Evolutionary conservation across 208 protist genomes (phyloP), one percentile per base, ranked within the genome.

Genomic region (Crithidia fasciculata): DNA sequence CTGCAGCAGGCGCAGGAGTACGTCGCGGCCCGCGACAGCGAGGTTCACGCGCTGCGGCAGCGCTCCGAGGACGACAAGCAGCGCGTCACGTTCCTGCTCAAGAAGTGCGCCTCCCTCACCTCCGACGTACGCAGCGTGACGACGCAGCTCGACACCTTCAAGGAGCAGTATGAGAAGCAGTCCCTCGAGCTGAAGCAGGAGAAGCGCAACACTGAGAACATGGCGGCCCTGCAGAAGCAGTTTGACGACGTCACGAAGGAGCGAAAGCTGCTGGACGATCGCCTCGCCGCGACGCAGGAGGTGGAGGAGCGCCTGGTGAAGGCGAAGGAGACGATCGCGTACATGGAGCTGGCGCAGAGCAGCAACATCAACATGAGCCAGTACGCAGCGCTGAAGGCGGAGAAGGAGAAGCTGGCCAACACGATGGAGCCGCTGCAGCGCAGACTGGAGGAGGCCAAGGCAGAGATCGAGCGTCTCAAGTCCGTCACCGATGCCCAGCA

Each of bases 301-400:
- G 62, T 95, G 36, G 89, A 96, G 78, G 88, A 95, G 56, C 57
- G 81, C 12, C 80, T 95, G 9, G 88, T 95, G 45, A 90, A 93
- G 78, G 92, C 92, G 41, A 93, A 95, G 84, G 92, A 96, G 74
- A 94, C 88, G 28, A 94, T 96, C 62, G 89, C 89, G 2, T 94
- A 90, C 68, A 94, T 96, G 89, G 91, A 96, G 74, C 75, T 93
- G 16, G 81, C 91, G 52, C 83, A 94, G 82, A 88, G 81, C 63
- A 81, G 78, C 50, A 83, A 76, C 28, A 94, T 95, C 70, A 89
- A 90, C 78, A 87, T 93, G 82, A 92, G 83, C 60, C 87, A 95
- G 77, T 96, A 88, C 73, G 91, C 89, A 0, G 87, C 86, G 69
- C 74, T 93, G 53, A 87, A 92, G 69, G 79, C 91, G 49, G 79